Base-by-base conservation (phyloP, 148 eudicot species). In the Linanthus parryae region DNA sequence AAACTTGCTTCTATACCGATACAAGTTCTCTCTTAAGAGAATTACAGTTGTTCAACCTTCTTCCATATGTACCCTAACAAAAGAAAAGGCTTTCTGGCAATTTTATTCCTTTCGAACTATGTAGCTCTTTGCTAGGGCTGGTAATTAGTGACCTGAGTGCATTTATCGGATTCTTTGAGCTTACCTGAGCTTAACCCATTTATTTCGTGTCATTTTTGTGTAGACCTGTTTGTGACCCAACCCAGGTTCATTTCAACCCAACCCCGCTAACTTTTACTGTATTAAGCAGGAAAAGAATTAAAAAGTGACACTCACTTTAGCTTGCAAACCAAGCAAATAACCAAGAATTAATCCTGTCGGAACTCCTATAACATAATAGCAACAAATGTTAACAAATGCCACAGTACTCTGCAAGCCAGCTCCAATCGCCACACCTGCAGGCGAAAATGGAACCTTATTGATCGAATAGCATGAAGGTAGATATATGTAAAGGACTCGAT, bases 291-390 rank as follows among this genome's bases (percentile, higher is more conserved):
- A 31, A 31, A 31, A 42, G 9, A 20, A 42, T 11, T 19, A 20
- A 43, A 20, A 27, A 23, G 12, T 22, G 20, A 43, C n/a, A 44
- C 69, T 53, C 42, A 68, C 80, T 52, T 70, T 57, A 28, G 70
- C 80, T 25, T 70, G 64, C 33, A 63, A 19, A 37, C 71, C 26
- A 39, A 71, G 5, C 24, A 51, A 61, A 72, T 69, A 74, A 21
- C 84, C 80, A 40, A 78, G 71, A 4, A 78, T 30, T 7, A 55
- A 48, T 34, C 79, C 79, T n/a, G 70, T 27, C 2, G 79, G 83
- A 44, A 74, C 45, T 20, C 84, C 84, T 6, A 74, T n/a, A 15
- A 78, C 22, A 57, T 77, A 73, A 65, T 71, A 78, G 57, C 64
- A 57, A 9, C 56, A 64, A 23, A 78, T 21, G 66, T 74, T 78